Evolutionary conservation across 1,284 basidiomycete genomes (phyloP).

Genomic region (Phlebopus sp.): DNA sequence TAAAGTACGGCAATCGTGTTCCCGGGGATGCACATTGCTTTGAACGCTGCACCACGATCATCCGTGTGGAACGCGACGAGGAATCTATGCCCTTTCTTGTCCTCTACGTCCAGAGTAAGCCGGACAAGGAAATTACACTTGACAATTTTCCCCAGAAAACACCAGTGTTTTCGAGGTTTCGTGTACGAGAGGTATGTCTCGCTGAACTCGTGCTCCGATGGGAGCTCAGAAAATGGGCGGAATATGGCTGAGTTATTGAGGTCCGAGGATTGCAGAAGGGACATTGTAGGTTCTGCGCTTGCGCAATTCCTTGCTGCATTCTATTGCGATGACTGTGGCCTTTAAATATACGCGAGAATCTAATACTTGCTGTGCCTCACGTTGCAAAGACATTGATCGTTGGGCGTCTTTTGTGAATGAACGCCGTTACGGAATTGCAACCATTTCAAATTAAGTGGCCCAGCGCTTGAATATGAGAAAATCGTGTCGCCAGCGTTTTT

Average conservation of each 20-base stretch:
- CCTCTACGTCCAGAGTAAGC: constrained; percentile 27
- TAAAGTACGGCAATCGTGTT: constrained; percentile 32
- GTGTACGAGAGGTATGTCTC: constrained; percentile 20
- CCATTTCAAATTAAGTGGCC: not conserved
- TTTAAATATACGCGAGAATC: not conserved
- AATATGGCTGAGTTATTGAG: constrained; percentile 27
- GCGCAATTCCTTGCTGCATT: not conserved
- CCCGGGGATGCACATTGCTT: constrained; percentile 22
- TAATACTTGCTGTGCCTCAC: not conserved
- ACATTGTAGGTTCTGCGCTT: constrained; percentile 17
- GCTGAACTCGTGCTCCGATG: constrained; percentile 20
- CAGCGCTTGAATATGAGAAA: too few species aligned
- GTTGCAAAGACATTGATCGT: too few species aligned
- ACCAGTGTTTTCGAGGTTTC: constrained; percentile 29
- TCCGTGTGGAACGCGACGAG: constrained; percentile 32
- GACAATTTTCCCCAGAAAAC: constrained; percentile 28
- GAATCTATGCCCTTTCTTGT: constrained; percentile 24
- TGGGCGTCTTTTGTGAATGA: too few species aligned
- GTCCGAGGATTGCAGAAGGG: constrained; percentile 21
- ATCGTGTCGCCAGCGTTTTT: too few species aligned
- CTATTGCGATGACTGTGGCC: too few species aligned
- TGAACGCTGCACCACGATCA: constrained; percentile 28
- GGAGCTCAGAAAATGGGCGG: constrained; percentile 23
- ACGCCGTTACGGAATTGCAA: not conserved
- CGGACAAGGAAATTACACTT: constrained; percentile 23